Evolutionary conservation across 139 green algal genomes (phyloP), one percentile per base, ranked within the genome.

Genomic region (Tetradesmus obliquus): DNA sequence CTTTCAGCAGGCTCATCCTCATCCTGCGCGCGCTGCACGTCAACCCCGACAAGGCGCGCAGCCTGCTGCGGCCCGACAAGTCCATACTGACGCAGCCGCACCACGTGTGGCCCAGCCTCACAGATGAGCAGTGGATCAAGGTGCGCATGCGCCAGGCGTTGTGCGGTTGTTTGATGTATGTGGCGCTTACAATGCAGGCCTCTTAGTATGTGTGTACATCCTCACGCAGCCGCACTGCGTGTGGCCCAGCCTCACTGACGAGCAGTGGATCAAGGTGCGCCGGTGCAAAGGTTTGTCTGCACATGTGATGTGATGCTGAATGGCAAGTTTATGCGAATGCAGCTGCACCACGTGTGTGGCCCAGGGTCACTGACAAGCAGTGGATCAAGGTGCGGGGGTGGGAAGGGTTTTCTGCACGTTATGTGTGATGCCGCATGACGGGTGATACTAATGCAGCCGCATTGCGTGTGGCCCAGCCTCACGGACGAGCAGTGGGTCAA

Each of bases 51-150:
- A 99, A 99, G 97, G 97, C 96, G 74, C 96, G 98, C 96, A 99
- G 99, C 97, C 94, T 99, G 79, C 95, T 99, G 87, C 95, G 96
- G 60, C 98, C 98, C 0, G 98, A 99, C 96, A 98, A 98, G 95
- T 96, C 92, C 71, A 96, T 99, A 86, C 95, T 99, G 62, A 99
- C 98, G 13, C 96, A 99, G 96, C 94, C 98, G 76, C 98, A 99
- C 95, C 98, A 99, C 94, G 97, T 99, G 88, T 99, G 98, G 98
- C 98, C 98, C 62, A 96, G 94, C 12, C 97, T 99, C 53, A 99
- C 96, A 0, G 98, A 99, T 93, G 98, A 99, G 94, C 97, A 99
- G 94, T 99, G 98, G 98, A 99, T 99, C 95, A 99, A 99, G 96
- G 98, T 99, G 95, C 82, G 88, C n/a, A n/a, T n/a, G n/a, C n/a